Base-by-base conservation (phyloP, 2,329 filamentous ascomycete species). In the Penicillium freii region DNA sequence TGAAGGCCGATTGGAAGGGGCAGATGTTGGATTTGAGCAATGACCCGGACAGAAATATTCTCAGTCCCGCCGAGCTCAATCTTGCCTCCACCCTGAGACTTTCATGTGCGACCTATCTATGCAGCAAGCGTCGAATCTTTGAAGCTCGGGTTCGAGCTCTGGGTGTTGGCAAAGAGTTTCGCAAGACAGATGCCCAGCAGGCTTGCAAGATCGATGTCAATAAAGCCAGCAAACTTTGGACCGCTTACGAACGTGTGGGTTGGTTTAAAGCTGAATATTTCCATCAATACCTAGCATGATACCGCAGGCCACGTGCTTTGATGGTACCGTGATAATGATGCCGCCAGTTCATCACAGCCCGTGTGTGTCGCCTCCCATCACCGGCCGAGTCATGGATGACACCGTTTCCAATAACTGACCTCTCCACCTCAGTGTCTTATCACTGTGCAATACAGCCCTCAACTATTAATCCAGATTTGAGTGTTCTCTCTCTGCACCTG, bases 161-260 rank as follows among this genome's bases (percentile, higher is more conserved):
- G 38, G 76, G 79, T 55, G 86, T 85, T 36, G 83, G 84, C 71
- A 94, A 95, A 75, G 89, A 92, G 69, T 97, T 96, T 74, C 87
- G 91, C 73, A 96, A 96, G 83, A 97, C 93, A 1, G 91, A 96
- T 71, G 91, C 92, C 5, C 93, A 97, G 74, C 90, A 96, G 73
- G 91, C 91, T n/a, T 96, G 91, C 82, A 95, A 95, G 80, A 96
- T 97, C 62, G 93, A 97, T 69, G 93, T 97, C 73, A 97, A 97
- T 81, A 97, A 97, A 80, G 91, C 92, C 3, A 95, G 91, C 64
- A 93, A 93, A 74, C 81, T 97, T 46, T 96, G 91, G 90, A 87
- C 87, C 38, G 91, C 91, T 6, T 97, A 91, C 71, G 90, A 96
- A 49, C 88, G 87, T 66, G 90, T 94, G 38, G 89, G 89, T 65